Evolutionary conservation across 139 green algal genomes (phyloP).

Genomic region (Picochlorum costavermella): DNA sequence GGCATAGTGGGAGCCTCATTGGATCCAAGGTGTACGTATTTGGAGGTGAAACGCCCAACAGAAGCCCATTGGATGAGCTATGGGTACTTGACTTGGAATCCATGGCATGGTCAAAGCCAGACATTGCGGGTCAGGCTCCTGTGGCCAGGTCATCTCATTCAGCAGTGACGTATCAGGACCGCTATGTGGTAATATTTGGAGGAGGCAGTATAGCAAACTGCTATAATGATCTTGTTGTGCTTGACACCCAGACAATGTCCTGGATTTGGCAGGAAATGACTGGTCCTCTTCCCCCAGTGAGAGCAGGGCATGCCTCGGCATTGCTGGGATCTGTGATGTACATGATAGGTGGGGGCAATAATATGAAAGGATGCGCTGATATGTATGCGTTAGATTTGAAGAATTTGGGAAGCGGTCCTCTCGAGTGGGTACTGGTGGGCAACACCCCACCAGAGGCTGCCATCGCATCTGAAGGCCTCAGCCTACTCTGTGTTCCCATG

Average conservation of each 20-base stretch:
- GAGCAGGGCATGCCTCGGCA: constrained; percentile 63
- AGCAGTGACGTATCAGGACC: constrained; percentile 36
- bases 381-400: constrained; percentile 72
- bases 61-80: constrained; percentile 57
- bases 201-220: constrained; percentile 79
- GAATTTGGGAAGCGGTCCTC: background rate
- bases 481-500: constrained; percentile 30
- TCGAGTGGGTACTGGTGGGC: constrained; percentile 28
- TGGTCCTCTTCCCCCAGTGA: constrained; percentile 46
- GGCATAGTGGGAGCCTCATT: constrained; percentile 59
- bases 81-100: constrained; percentile 57
- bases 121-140: constrained; percentile 29
- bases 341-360: constrained; percentile 88
- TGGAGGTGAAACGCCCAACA: constrained; percentile 68
- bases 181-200: constrained; percentile 59
- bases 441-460: constrained; percentile 24
- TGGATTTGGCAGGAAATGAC: constrained; percentile 41
- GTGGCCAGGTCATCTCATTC: constrained; percentile 60
- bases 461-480: constrained; percentile 41
- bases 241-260: constrained; percentile 66
- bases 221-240: constrained; percentile 71
- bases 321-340: constrained; percentile 70
- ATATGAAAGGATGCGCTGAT: constrained; percentile 74
- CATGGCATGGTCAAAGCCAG: constrained; percentile 35
- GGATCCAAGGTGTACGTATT: constrained; percentile 67